Evolutionary conservation across 768 basidiomycete species (phyloP).

Genomic region (Termitomyces sp.): DNA sequence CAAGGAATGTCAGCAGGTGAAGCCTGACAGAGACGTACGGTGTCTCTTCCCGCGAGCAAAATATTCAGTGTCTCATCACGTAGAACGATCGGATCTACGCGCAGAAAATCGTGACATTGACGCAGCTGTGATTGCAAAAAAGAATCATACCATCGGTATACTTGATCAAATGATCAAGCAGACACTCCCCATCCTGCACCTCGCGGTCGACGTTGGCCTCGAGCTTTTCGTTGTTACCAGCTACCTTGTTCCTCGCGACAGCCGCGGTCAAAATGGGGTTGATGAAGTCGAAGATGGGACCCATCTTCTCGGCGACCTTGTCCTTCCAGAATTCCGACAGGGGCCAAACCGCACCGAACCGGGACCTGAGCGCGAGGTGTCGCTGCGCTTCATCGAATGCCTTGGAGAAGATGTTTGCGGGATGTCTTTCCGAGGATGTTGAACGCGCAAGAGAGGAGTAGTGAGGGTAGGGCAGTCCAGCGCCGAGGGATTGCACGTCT

Average conservation of each 20-base stretch:
- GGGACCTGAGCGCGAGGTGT: slow-evolving; percentile 27
- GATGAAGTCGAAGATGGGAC: slow-evolving; percentile 44
- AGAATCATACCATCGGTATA: slow-evolving; percentile 39
- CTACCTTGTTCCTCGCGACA: slow-evolving; percentile 23
- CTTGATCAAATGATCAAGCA: slow-evolving; percentile 45
- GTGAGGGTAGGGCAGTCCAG: slow-evolving; percentile 44
- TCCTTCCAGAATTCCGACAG: slow-evolving; percentile 48
- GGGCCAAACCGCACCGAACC: slow-evolving; percentile 38
- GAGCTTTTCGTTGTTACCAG: slow-evolving; percentile 8
- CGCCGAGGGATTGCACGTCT: slow-evolving; percentile 42
- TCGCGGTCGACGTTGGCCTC: slow-evolving; percentile 19
- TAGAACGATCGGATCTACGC: slow-evolving; percentile 29
- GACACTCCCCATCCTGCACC: slow-evolving; percentile 32
- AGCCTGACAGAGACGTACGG: slow-evolving; percentile 22
- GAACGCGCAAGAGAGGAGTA: slow-evolving; percentile 22
- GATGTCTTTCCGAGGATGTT: slow-evolving; percentile 22
- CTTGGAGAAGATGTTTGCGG: slow-evolving; percentile 37
- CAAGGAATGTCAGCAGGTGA: background rate
- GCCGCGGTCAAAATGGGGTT: slow-evolving; percentile 48
- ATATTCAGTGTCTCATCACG: slow-evolving; percentile 51
- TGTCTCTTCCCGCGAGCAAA: slow-evolving; percentile 53
- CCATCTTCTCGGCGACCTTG: slow-evolving; percentile 37
- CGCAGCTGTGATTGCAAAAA: background rate
- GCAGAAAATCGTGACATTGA: background rate
- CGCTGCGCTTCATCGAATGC: slow-evolving; percentile 45